Percentiles rank a stretch among this genome's conserved stretches.
phyloP scores from a whole-genome alignment of 345 rosid genomes.

The Zanthoxylum bungeanum region DNA sequence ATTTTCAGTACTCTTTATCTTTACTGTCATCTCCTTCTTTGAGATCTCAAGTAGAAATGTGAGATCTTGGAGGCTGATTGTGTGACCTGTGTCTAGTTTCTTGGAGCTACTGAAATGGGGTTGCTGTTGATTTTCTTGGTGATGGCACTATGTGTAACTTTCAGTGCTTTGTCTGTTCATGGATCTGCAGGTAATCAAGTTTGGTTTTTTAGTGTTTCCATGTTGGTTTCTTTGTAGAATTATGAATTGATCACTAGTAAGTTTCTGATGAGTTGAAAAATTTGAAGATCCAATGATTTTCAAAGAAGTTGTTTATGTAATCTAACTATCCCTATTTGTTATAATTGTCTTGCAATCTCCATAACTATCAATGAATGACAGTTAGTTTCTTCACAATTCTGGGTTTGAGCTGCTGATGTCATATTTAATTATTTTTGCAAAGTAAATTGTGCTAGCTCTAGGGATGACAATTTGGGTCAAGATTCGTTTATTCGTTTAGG shows the following conservation, averaged over 20 bases:
- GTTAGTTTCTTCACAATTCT: constrained; percentile 7
- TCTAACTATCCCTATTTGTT: neutral
- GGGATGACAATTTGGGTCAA: no score
- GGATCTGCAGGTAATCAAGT: constrained; percentile 59
- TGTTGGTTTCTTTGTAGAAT: constrained; percentile 11
- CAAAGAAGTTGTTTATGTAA: neutral
- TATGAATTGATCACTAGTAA: constrained; percentile 14
- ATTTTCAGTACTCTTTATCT: constrained; percentile 14
- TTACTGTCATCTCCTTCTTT: neutral
- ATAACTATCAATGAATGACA: constrained; percentile 1
- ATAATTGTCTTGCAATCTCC: neutral
- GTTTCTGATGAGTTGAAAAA: no score
- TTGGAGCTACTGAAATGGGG: constrained; percentile 29
- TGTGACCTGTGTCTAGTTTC: constrained; percentile 11
- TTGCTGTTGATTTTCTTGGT: constrained; percentile 30
- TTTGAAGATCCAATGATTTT: neutral
- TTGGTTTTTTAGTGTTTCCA: neutral
- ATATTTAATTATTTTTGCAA: neutral
- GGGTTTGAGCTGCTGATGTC: neutral
- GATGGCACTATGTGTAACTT: constrained; percentile 20
- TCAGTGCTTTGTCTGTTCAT: constrained; percentile 31
- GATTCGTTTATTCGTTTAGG: no score
- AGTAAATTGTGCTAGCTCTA: no score
- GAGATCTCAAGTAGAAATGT: constrained; percentile 24
- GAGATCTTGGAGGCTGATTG: constrained; percentile 23